These are phyloP conservation scores for Zasmidium cellare DNA, from an alignment of 2,329 filamentous ascomycete genomes.

Conservation along the genomic window DNA sequence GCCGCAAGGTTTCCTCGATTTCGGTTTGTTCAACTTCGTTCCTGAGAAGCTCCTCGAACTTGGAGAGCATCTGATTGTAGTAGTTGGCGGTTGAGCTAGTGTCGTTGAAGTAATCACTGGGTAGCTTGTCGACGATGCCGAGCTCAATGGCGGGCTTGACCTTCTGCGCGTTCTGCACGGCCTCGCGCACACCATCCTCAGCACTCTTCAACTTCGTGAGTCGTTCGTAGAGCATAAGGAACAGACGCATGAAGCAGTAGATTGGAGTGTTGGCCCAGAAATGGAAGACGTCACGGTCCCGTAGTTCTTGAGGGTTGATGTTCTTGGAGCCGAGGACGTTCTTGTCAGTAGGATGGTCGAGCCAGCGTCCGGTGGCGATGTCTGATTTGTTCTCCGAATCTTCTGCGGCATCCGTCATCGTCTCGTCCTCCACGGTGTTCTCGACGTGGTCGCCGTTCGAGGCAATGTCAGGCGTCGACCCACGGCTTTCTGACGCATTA, in stretches of 20 bases:
- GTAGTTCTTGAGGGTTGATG: conserved; percentile 75
- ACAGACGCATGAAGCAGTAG: conserved; percentile 92
- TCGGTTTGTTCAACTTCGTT: conserved; percentile 78
- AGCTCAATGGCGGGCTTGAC: conserved; percentile 81
- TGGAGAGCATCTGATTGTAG: conserved; percentile 80
- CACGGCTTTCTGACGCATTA: conserved; percentile 75
- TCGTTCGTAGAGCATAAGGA: conserved; percentile 85
- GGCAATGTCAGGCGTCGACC: conserved; percentile 81
- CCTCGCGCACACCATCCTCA: conserved; percentile 69
- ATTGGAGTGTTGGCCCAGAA: conserved; percentile 90
- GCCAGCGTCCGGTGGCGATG: conserved; percentile 65
- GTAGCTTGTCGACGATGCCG: conserved; percentile 77
- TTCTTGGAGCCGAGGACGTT: conserved; percentile 60
- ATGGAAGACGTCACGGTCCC: conserved; percentile 78
- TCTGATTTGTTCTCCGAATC: conserved; percentile 52
- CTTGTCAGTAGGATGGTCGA: conserved; percentile 57
- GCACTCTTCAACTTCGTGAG: conserved; percentile 80
- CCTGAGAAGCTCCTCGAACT: conserved; percentile 83
- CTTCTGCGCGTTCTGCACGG: conserved; percentile 71
- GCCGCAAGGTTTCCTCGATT: conserved; percentile 86
- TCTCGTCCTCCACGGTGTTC: conserved; percentile 62
- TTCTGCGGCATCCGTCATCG: conserved; percentile 38
- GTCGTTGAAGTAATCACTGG: conserved; percentile 71
- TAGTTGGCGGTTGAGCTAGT: conserved; percentile 67
- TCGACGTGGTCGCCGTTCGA: conserved; percentile 62